These are phyloP conservation scores for Calonectria leucothoes DNA, from an alignment of 2,329 filamentous ascomycete species.

Conservation along the genomic window DNA sequence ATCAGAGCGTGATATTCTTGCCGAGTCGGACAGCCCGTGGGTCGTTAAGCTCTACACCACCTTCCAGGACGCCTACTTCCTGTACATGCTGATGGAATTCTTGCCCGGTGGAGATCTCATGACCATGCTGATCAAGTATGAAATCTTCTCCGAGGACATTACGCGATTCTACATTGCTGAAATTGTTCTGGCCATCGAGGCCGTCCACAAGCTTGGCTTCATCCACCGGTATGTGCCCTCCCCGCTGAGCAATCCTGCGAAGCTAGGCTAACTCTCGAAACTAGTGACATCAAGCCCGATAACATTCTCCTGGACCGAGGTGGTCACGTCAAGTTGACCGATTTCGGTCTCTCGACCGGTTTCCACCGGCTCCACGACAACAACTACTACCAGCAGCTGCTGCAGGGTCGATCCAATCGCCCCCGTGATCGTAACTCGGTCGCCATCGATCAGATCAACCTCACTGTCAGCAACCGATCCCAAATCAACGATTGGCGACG, in stretches of 20 bases:
- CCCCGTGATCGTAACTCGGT: slow-evolving; percentile 90
- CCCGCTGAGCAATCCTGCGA: background rate
- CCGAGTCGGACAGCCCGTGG: slow-evolving; percentile 99
- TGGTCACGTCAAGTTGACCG: slow-evolving; percentile 97
- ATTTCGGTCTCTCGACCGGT: slow-evolving; percentile 97
- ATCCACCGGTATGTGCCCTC: slow-evolving; percentile 85
- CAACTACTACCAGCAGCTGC: slow-evolving; percentile 96
- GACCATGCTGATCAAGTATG: slow-evolving; percentile 99
- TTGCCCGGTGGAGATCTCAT: slow-evolving; percentile 97
- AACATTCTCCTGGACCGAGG: slow-evolving; percentile 96
- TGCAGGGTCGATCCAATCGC: slow-evolving; percentile 81
- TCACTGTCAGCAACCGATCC: slow-evolving; percentile 96
- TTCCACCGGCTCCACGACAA: slow-evolving; percentile 99
- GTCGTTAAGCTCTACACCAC: slow-evolving; percentile 98
- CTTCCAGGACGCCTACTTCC: slow-evolving; percentile 94
- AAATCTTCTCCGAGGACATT: slow-evolving; percentile 99
- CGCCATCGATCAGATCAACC: slow-evolving; percentile 96
- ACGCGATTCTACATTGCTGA: slow-evolving; percentile 99
- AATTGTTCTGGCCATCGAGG: slow-evolving; percentile 97
- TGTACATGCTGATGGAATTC: slow-evolving; percentile 99
- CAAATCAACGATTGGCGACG: slow-evolving; percentile 99
- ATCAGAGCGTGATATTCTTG: slow-evolving; percentile 96
- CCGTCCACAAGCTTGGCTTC: slow-evolving; percentile 97
- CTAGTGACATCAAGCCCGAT: slow-evolving; percentile 97
- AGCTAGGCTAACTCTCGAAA: slow-evolving; percentile 27